These are phyloP conservation scores for Croton setiger DNA, from an alignment of 441 rosid genomes.

Conservation along the genomic window DNA sequence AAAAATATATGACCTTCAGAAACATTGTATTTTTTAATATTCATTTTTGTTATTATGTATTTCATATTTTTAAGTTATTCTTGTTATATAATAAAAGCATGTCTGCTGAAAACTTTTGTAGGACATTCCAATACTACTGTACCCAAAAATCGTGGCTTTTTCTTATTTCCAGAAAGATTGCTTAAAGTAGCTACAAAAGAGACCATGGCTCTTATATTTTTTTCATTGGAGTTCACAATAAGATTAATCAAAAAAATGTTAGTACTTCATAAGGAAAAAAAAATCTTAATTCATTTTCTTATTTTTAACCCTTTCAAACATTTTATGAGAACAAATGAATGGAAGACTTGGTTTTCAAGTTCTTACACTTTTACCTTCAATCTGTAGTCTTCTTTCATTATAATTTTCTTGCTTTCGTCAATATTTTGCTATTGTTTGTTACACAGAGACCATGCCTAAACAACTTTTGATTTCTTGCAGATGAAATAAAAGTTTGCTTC, in stretches of 20 bases:
- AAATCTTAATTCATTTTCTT: background rate
- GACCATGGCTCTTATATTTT: background rate
- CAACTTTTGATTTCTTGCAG: too few species aligned
- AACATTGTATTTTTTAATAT: background rate
- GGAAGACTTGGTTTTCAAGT: too few species aligned
- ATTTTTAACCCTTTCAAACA: background rate
- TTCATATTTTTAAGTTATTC: background rate
- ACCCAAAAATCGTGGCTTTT: background rate
- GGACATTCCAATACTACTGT: too few species aligned
- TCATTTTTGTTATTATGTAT: background rate
- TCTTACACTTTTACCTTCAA: too few species aligned
- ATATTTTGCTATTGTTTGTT: too few species aligned
- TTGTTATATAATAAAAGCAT: too few species aligned
- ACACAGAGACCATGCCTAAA: too few species aligned
- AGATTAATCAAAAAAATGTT: background rate
- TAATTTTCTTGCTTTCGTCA: too few species aligned
- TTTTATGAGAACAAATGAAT: background rate
- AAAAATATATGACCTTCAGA: background rate
- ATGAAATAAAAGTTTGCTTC: too few species aligned
- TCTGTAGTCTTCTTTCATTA: too few species aligned
- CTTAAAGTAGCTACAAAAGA: background rate
- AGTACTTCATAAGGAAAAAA: too few species aligned
- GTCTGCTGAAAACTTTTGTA: too few species aligned
- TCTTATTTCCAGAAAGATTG: background rate
- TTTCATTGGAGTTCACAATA: background rate